Evolutionary conservation across 768 basidiomycete species (phyloP).

Genomic region (Boletus subparvulus): DNA sequence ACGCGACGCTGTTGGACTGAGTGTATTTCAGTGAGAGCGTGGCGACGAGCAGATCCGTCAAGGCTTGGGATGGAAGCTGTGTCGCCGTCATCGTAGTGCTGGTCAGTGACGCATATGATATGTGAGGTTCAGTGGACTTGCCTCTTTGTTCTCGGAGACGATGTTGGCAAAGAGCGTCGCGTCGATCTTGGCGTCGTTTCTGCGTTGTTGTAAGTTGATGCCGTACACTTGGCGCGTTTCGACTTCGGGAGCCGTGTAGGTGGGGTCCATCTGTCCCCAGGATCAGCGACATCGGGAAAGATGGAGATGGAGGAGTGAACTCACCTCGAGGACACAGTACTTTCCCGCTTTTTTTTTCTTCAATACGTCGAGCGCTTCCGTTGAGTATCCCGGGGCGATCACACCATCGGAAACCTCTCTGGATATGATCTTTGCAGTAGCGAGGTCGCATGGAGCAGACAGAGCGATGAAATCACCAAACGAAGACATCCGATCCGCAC

Average conservation of each 20-base stretch:
- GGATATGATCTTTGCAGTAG: slow-evolving; percentile 96
- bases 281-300: slow-evolving; percentile 6
- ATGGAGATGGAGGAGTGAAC: slow-evolving; percentile 3
- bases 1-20: slow-evolving; percentile 98
- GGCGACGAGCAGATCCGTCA: slow-evolving; percentile 93
- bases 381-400: slow-evolving; percentile 90
- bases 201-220: slow-evolving; percentile 81
- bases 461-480: slow-evolving; percentile 99
- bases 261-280: slow-evolving; percentile 74
- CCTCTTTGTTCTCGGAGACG: slow-evolving; percentile 86
- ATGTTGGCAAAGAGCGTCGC: slow-evolving; percentile 78
- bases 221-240: slow-evolving; percentile 98
- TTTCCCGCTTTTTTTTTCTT: slow-evolving; percentile 98
- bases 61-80: slow-evolving; percentile 72
- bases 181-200: slow-evolving; percentile 90
- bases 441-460: slow-evolving; percentile 87
- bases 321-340: slow-evolving; percentile 93
- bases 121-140: slow-evolving; percentile 33
- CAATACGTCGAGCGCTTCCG: slow-evolving; percentile 86
- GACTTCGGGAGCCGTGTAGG: slow-evolving; percentile 70
- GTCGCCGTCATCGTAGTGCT: not conserved
- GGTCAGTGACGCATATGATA: not conserved
- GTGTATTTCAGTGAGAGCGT: slow-evolving; percentile 98
- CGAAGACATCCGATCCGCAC: slow-evolving; percentile 98
- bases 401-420: slow-evolving; percentile 98